Base-by-base conservation (phyloP, 169 alveolate genomes). In the Eimeria acervulina region DNA sequence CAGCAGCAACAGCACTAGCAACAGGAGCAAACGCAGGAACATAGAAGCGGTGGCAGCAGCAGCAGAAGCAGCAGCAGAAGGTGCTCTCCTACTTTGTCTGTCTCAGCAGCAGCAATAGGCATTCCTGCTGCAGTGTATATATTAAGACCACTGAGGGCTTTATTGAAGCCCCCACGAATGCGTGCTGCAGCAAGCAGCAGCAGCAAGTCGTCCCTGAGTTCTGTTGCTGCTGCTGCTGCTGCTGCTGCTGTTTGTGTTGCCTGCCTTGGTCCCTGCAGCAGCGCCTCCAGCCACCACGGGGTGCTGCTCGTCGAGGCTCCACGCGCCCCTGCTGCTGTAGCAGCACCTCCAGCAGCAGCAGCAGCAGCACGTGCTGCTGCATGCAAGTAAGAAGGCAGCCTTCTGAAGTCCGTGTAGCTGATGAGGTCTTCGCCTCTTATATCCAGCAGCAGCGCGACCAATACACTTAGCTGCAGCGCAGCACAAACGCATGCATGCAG, bases 331-430 rank as follows among this genome's bases (percentile, higher is more conserved):
- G 19, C 68, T 59, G 68, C 68, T 21, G 84, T 0, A 15, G 55
- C 84, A 38, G 84, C 84, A 38, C 55, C 61, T 8, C 33, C 90
- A 40, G 90, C 70, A n/a, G 66, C 63, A 40, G 90, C 90, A 44
- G 90, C 90, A 80, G 90, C 90, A 38, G 59, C 90, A 80, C 90
- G 90, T 26, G 91, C 72, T 83, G 91, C 91, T 83, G 91, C 91
- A 83, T 83, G 91, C 91, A 83, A 51, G 59, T 83, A 83, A 31
- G 91, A 44, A 44, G 91, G 91, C 1, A 83, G 74, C 47, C 91
- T 47, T 59, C 91, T 83, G 28, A 83, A 83, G 31, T 83, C 91
- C 19, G 76, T 8, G 51, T 83, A 83, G 52, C 52, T 51, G 17
- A 83, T 31, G 31, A 5, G 12, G 4, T 76, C 74, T 0, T 10